Conservation (phyloP, 805 yeast genomes). For the Yarrowia hollandica region DNA sequence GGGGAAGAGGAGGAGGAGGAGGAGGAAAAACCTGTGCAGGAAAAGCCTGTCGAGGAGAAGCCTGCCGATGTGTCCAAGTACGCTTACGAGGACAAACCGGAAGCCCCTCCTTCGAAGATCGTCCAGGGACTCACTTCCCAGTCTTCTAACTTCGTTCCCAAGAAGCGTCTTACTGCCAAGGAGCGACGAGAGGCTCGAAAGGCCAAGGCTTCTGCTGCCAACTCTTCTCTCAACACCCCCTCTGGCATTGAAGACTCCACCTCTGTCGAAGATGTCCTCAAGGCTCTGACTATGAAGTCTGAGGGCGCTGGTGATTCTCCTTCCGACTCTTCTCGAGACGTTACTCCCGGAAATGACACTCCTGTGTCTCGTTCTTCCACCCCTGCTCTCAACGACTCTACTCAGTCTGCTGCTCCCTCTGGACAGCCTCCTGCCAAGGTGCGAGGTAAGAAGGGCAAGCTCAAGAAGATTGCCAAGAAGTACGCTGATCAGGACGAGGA, state of each 20-base stretch:
- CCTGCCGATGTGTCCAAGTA: neutral
- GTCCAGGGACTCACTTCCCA: slow-evolving; percentile 8
- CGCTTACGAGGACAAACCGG: slow-evolving; percentile 29
- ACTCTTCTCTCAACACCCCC: slow-evolving; percentile 10
- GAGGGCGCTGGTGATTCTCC: neutral
- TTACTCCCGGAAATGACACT: slow-evolving; percentile 4
- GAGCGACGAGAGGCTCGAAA: slow-evolving; percentile 33
- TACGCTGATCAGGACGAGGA: slow-evolving; percentile 92
- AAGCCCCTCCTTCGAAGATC: slow-evolving; percentile 32
- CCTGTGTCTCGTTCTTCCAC: neutral
- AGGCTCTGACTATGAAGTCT: slow-evolving; percentile 35
- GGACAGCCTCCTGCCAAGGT: slow-evolving; percentile 42
- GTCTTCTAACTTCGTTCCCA: neutral
- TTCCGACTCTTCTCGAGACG: slow-evolving; percentile 2
- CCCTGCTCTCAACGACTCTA: slow-evolving; percentile 2
- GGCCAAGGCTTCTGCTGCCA: slow-evolving; percentile 18
- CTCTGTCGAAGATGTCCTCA: slow-evolving; percentile 36
- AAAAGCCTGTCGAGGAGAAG: neutral
- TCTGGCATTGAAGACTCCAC: slow-evolving; percentile 29
- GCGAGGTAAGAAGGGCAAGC: slow-evolving; percentile 82
- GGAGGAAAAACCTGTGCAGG: slow-evolving; percentile 23
- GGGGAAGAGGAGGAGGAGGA: slow-evolving; percentile 15
- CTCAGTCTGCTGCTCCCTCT: neutral
- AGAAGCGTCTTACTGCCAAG: slow-evolving; percentile 33
- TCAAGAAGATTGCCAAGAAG: slow-evolving; percentile 78